A percentile compares a stretch with the other conserved stretches of the same genome.
These are phyloP conservation scores for Hygrophila difformis DNA, from an alignment of 257 asterid species.

Conservation along the genomic window DNA sequence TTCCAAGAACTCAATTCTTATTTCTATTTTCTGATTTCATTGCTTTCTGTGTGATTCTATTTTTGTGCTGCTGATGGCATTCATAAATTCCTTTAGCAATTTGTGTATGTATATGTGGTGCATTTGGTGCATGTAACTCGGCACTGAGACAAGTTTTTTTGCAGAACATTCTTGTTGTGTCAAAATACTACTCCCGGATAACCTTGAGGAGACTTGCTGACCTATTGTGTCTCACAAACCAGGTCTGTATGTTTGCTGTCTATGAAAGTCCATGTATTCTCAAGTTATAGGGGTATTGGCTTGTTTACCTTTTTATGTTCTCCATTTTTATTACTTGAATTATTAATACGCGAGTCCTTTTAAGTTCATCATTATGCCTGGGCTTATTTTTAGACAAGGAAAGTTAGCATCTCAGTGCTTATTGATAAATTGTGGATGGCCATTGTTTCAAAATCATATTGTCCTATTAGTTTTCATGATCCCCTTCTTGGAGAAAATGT, in stretches of 20 bases:
- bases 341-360: neutral
- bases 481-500: too few relatives aligned
- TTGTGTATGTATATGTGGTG: neutral
- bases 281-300: too few relatives aligned
- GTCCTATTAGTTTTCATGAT: too few relatives aligned
- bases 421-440: too few relatives aligned
- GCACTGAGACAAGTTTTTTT: conserved; percentile 14
- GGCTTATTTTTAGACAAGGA: too few relatives aligned
- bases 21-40: neutral
- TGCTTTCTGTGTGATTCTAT: neutral
- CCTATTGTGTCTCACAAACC: conserved; percentile 66
- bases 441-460: too few relatives aligned
- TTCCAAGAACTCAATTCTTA: conserved; percentile 7
- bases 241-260: conserved; percentile 34
- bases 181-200: conserved; percentile 83
- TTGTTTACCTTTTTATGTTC: too few relatives aligned
- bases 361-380: too few relatives aligned
- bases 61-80: neutral
- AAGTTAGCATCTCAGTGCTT: too few relatives aligned
- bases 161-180: conserved; percentile 94
- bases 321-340: neutral
- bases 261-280: neutral
- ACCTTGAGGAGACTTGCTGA: conserved; percentile 91
- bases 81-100: too few relatives aligned
- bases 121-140: too few relatives aligned